These are phyloP conservation scores for Curvularia sp. DNA, from an alignment of 2,329 filamentous ascomycete genomes.

Conservation along the genomic window DNA sequence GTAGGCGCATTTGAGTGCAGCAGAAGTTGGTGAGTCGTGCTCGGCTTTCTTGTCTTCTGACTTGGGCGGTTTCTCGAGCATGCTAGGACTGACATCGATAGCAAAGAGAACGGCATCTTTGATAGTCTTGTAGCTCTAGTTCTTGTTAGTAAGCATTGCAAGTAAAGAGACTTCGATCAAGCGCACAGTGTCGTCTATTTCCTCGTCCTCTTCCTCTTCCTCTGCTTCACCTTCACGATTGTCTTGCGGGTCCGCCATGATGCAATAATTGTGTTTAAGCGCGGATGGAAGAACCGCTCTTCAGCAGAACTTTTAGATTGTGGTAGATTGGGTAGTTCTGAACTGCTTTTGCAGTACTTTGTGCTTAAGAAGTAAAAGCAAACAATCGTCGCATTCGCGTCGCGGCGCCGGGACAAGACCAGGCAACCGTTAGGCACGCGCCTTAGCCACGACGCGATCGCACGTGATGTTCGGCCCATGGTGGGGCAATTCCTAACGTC, in stretches of 20 bases:
- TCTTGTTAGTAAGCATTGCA: conserved; percentile 19
- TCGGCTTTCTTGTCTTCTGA: conserved; percentile 73
- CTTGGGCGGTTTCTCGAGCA: conserved; percentile 73
- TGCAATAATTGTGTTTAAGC: background rate
- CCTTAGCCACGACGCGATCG: conserved; percentile 27
- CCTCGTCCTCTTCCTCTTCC: conserved; percentile 78
- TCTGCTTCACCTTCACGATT: conserved; percentile 57
- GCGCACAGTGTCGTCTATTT: conserved; percentile 69
- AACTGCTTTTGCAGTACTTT: background rate
- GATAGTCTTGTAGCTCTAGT: conserved; percentile 79
- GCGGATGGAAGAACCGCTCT: background rate
- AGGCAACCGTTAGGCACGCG: conserved; percentile 36
- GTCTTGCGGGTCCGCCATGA: conserved; percentile 44
- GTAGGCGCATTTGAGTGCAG: conserved; percentile 92
- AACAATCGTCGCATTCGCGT: background rate
- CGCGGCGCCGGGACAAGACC: conserved; percentile 10
- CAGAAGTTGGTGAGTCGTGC: conserved; percentile 77
- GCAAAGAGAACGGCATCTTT: conserved; percentile 99
- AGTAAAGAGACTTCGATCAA: background rate
- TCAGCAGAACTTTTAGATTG: background rate
- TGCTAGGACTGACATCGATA: conserved; percentile 87
- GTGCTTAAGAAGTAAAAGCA: background rate
- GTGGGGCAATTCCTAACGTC: conserved; percentile 12
- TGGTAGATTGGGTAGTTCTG: background rate
- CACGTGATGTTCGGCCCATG: conserved; percentile 24